Percentiles rank a stretch among this genome's conserved stretches.
phyloP scores from a whole-genome alignment of 163 green algal species.

The Chlorella variabilis region DNA sequence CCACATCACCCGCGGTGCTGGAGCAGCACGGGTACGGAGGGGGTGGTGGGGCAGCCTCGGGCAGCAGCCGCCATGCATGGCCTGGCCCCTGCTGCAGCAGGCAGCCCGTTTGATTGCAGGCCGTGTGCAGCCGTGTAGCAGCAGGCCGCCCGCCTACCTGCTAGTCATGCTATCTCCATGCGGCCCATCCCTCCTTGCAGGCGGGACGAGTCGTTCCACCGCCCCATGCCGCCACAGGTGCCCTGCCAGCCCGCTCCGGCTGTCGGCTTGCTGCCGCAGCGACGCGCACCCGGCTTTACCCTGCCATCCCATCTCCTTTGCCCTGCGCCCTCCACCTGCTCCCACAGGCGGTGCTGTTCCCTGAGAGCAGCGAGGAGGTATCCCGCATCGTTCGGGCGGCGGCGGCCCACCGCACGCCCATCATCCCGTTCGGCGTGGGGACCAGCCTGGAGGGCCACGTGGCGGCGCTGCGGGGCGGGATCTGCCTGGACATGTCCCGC shows the following conservation, averaged over 20 bases:
- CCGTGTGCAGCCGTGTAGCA: no score
- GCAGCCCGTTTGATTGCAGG: no score
- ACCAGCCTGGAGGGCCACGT: conserved; percentile 83
- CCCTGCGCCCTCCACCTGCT: neutral
- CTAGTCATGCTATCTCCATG: no score
- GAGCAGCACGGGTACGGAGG: conserved; percentile 47
- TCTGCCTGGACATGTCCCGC: conserved; percentile 67
- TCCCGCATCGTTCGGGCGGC: conserved; percentile 49
- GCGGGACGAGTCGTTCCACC: conserved; percentile 49
- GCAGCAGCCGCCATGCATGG: no score
- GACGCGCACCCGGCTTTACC: no score
- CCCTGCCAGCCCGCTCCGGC: neutral
- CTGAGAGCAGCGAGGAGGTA: conserved; percentile 51
- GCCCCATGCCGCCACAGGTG: conserved; percentile 33
- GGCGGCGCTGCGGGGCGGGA: conserved; percentile 62
- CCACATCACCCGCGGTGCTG: conserved; percentile 39
- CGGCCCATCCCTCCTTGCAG: neutral
- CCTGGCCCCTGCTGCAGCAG: no score
- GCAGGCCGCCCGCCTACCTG: no score
- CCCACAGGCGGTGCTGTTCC: conserved; percentile 52
- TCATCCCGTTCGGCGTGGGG: conserved; percentile 72
- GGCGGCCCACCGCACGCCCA: conserved; percentile 34
- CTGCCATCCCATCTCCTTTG: no score
- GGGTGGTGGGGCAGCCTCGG: neutral
- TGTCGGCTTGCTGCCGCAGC: no score